A percentile compares a stretch with the other conserved stretches of the same genome.
These are phyloP conservation scores for Arthrobotrys pseudoclavata DNA, from an alignment of 2,329 filamentous ascomycete species.

Conservation along the genomic window DNA sequence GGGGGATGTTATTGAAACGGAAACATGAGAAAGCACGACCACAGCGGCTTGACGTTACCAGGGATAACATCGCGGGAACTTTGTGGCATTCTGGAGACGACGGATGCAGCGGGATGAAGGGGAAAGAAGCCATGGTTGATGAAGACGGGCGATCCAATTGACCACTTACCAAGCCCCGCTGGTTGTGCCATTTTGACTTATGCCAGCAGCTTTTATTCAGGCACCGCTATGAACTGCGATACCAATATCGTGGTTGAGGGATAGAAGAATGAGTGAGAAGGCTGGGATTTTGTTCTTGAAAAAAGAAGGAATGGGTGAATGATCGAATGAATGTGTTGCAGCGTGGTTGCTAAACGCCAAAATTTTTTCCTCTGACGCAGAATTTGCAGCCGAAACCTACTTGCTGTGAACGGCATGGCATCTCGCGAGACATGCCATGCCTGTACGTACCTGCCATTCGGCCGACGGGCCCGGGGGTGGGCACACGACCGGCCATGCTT, in stretches of 20 bases:
- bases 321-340: slow-evolving; percentile 49
- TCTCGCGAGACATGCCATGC: slow-evolving; percentile 32
- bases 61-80: neutral
- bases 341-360: slow-evolving; percentile 47
- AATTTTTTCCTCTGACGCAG: slow-evolving; percentile 33
- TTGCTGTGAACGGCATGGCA: slow-evolving; percentile 33
- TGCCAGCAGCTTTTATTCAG: slow-evolving; percentile 47
- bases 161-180: slow-evolving; percentile 46
- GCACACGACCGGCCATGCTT: slow-evolving; percentile 11
- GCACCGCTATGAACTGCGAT: slow-evolving; percentile 40
- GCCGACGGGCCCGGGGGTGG: slow-evolving; percentile 28
- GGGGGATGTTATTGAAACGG: neutral
- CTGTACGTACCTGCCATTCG: slow-evolving; percentile 28
- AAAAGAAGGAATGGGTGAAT: slow-evolving; percentile 22
- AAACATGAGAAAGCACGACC: neutral
- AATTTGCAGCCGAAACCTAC: slow-evolving; percentile 33
- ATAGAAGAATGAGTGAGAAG: slow-evolving; percentile 25
- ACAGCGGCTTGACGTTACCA: neutral
- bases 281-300: slow-evolving; percentile 14
- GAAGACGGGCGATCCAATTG: slow-evolving; percentile 18
- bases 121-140: slow-evolving; percentile 8
- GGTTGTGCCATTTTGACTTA: slow-evolving; percentile 50
- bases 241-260: slow-evolving; percentile 24
- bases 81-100: slow-evolving; percentile 14
- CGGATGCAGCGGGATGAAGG: neutral